Percentiles rank a stretch among this genome's conserved stretches.
phyloP scores from a whole-genome alignment of 371 early-diverging fungal species.

The Umbelopsis sp. region DNA sequence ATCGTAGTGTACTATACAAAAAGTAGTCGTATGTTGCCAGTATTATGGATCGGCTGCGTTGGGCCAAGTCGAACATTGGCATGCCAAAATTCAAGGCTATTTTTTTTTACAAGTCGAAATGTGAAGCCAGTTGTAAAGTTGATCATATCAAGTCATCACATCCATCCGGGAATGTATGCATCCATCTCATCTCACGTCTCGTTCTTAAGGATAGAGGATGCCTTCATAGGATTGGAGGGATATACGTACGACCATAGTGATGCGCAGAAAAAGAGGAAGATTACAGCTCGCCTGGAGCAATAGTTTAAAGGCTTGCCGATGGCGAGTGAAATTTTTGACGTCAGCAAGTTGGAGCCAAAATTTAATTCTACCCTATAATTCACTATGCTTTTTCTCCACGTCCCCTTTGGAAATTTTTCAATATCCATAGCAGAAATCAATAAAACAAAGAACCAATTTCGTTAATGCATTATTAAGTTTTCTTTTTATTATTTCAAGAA shows the following conservation, averaged over 20 bases:
- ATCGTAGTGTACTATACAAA: too few relatives aligned
- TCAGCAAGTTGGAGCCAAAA: neutral
- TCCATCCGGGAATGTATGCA: conserved; percentile 2
- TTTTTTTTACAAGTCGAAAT: neutral
- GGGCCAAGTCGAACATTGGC: too few relatives aligned
- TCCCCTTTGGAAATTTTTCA: too few relatives aligned
- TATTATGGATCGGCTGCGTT: too few relatives aligned
- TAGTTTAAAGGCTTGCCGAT: neutral
- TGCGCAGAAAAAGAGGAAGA: conserved; percentile 19
- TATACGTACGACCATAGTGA: conserved; percentile 19
- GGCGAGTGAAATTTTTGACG: neutral
- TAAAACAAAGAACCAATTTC: too few relatives aligned
- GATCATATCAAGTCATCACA: neutral
- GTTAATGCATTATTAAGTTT: too few relatives aligned
- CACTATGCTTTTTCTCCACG: too few relatives aligned
- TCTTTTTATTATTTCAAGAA: too few relatives aligned
- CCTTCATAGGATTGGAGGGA: neutral
- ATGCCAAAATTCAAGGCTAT: too few relatives aligned
- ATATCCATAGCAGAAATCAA: too few relatives aligned
- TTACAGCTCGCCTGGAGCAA: neutral
- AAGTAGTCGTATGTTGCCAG: too few relatives aligned
- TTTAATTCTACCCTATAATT: too few relatives aligned
- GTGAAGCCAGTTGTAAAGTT: neutral
- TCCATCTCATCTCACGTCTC: neutral
- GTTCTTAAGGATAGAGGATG: neutral